phyloP scores from a whole-genome alignment of 768 basidiomycete genomes.

The Boletus speciosus region DNA sequence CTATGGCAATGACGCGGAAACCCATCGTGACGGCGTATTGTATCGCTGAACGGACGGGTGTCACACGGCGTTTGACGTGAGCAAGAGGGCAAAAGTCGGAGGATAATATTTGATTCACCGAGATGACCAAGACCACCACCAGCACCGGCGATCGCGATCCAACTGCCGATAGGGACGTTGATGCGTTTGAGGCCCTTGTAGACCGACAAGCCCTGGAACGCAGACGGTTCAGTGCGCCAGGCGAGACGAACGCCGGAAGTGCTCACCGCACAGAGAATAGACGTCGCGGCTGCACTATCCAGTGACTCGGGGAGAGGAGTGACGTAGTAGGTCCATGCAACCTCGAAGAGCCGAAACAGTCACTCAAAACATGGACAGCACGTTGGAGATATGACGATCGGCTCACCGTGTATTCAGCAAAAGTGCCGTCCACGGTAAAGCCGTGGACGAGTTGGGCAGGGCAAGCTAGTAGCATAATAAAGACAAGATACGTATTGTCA shows the following conservation, averaged over 20 bases:
- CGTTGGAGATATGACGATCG: background rate
- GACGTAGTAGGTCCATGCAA: slow-evolving; percentile 37
- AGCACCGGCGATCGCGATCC: slow-evolving; percentile 39
- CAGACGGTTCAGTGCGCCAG: background rate
- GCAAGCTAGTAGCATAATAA: slow-evolving; percentile 13
- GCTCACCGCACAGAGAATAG: slow-evolving; percentile 43
- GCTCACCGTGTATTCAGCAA: slow-evolving; percentile 37
- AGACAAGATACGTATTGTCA: background rate
- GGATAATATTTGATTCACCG: slow-evolving; percentile 6
- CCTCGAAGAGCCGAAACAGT: slow-evolving; percentile 11
- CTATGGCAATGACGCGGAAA: slow-evolving; percentile 44
- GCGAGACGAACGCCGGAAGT: background rate
- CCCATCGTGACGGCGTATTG: slow-evolving; percentile 46
- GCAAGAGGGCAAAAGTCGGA: background rate
- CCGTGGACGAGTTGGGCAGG: slow-evolving; percentile 21
- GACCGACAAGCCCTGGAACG: slow-evolving; percentile 38
- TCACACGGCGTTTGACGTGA: background rate
- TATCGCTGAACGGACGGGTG: slow-evolving; percentile 27
- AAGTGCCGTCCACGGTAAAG: slow-evolving; percentile 44
- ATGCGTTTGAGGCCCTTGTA: slow-evolving; percentile 44
- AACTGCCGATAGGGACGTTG: slow-evolving; percentile 35
- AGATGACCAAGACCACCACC: slow-evolving; percentile 44
- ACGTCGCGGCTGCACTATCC: slow-evolving; percentile 38
- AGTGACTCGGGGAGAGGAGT: slow-evolving; percentile 44
- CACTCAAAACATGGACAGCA: background rate